Percentiles rank a stretch among this genome's conserved stretches.
Evolutionary conservation across 495 filamentous ascomycete species (phyloP).

Genomic region (Clohesyomyces aquaticus): DNA sequence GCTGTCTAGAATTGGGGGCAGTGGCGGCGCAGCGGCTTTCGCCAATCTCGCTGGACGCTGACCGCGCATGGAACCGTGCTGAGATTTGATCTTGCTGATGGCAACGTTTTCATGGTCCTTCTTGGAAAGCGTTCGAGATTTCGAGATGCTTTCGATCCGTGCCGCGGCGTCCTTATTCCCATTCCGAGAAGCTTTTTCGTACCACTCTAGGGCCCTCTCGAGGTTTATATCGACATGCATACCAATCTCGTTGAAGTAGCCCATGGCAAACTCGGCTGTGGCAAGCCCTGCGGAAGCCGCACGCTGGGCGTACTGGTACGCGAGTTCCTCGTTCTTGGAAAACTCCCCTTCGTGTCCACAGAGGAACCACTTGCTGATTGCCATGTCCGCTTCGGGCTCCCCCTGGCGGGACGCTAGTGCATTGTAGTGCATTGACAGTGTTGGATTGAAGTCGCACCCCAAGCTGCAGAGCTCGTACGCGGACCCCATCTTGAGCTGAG

Average conservation of each 20-base stretch:
- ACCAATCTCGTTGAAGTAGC: slow-evolving; percentile 97
- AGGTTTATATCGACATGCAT: slow-evolving; percentile 82
- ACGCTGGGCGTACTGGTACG: slow-evolving; percentile 85
- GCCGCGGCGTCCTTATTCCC: slow-evolving; percentile 88
- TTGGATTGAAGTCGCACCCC: slow-evolving; percentile 92
- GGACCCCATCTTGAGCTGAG: slow-evolving; percentile 95
- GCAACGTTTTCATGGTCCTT: slow-evolving; percentile 92
- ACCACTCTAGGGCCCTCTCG: slow-evolving; percentile 85
- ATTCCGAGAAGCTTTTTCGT: slow-evolving; percentile 83
- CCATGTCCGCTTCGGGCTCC: slow-evolving; percentile 90
- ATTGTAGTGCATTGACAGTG: slow-evolving; percentile 92
- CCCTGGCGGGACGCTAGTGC: slow-evolving; percentile 87
- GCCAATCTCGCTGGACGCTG: slow-evolving; percentile 68
- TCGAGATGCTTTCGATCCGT: slow-evolving; percentile 81
- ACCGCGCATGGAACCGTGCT: slow-evolving; percentile 83
- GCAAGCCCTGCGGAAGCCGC: slow-evolving; percentile 79
- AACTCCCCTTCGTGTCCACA: slow-evolving; percentile 91
- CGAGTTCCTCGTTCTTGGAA: slow-evolving; percentile 91
- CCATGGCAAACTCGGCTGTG: slow-evolving; percentile 95
- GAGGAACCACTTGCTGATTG: slow-evolving; percentile 98
- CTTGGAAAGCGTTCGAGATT: slow-evolving; percentile 83
- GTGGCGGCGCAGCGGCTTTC: slow-evolving; percentile 43
- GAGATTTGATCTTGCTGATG: slow-evolving; percentile 85
- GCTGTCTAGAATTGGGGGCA: slow-evolving; percentile 37
- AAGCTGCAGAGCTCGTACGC: slow-evolving; percentile 93